Evolutionary conservation across 129 eudicot species (phyloP).

Genomic region (Lactuca saligna): DNA sequence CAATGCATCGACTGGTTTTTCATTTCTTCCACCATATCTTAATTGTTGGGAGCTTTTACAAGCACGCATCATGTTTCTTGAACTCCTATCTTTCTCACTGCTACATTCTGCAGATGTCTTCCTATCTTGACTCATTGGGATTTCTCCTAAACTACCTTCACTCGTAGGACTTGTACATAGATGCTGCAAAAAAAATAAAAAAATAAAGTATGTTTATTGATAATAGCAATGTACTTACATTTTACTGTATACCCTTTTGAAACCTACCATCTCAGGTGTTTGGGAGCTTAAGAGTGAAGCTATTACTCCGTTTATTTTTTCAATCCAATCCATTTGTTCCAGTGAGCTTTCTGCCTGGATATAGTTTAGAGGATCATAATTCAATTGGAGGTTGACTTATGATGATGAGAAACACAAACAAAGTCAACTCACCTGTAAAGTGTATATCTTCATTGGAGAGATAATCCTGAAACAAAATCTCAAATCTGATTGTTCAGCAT

Average conservation of each 20-base stretch:
- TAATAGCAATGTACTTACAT: too few relatives aligned
- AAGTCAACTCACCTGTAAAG: slow-evolving; percentile 66
- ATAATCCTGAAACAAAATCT: slow-evolving; percentile 97
- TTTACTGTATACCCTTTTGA: background rate
- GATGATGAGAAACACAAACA: background rate
- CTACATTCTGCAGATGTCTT: slow-evolving; percentile 36
- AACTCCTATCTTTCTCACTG: slow-evolving; percentile 40
- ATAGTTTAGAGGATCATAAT: background rate
- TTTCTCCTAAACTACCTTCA: slow-evolving; percentile 46
- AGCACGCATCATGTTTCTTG: slow-evolving; percentile 49
- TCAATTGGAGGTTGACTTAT: background rate
- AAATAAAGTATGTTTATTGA: too few relatives aligned
- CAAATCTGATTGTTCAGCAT: slow-evolving; percentile 82
- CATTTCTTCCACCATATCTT: slow-evolving; percentile 40
- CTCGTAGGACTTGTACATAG: slow-evolving; percentile 56
- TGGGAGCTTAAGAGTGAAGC: slow-evolving; percentile 80
- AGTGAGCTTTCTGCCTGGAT: slow-evolving; percentile 82
- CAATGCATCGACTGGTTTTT: slow-evolving; percentile 62
- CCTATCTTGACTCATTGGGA: slow-evolving; percentile 43
- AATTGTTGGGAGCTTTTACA: slow-evolving; percentile 68
- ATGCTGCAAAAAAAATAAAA: slow-evolving; percentile 43
- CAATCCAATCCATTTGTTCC: slow-evolving; percentile 95
- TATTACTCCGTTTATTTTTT: slow-evolving; percentile 88
- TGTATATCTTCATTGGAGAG: slow-evolving; percentile 83
- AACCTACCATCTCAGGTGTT: slow-evolving; percentile 62